Evolutionary conservation across 2,329 filamentous ascomycete species (phyloP), one percentile per base, ranked within the genome.

Genomic region (Chaetomium sp.): DNA sequence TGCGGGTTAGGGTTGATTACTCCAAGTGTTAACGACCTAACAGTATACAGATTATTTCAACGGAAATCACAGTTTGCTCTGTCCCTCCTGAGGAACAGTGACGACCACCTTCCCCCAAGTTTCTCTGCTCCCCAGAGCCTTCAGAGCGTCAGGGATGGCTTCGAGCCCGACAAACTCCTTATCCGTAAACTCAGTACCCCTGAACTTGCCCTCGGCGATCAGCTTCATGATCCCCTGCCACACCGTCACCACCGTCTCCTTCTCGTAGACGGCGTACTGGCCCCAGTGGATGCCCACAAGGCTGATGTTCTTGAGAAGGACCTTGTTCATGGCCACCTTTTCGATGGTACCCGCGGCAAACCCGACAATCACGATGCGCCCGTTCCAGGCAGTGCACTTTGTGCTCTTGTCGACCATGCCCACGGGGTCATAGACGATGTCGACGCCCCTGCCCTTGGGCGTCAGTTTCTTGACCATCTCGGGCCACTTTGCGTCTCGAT

Each of bases 91-190:
- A 1, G 90, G 88, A 50, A 98, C 82, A 78, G 92, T 92, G 23
- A 97, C 89, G 1, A 97, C 92, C 0, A 98, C 94, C 83, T 98
- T 98, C 0, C 94, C 94, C 94, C 94, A 98, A 1, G 93, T 97
- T 58, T 90, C 91, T 65, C 94, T 83, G 1, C 87, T 86, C 1
- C 92, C 93, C 62, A 98, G 78, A 2, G 90, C 90, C 72, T 89
- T 82, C 72, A 98, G 76, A 0, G 93, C 93, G 66, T 85, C 85
- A 0, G 90, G 89, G 31, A 97, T 85, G 64, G 83, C 88, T 72
- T 96, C 92, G 62, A 98, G 78, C 0, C 94, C 94, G 16, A 90
- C 86, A 77, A 93, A 97, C 72, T 90, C 87, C 76, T 88, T 85
- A 74, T 96, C 93, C 2, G 85, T 88, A 74, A 92, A 98, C 65